Base-by-base conservation (phyloP, 1,284 basidiomycete species). In the Melampsora americana region DNA sequence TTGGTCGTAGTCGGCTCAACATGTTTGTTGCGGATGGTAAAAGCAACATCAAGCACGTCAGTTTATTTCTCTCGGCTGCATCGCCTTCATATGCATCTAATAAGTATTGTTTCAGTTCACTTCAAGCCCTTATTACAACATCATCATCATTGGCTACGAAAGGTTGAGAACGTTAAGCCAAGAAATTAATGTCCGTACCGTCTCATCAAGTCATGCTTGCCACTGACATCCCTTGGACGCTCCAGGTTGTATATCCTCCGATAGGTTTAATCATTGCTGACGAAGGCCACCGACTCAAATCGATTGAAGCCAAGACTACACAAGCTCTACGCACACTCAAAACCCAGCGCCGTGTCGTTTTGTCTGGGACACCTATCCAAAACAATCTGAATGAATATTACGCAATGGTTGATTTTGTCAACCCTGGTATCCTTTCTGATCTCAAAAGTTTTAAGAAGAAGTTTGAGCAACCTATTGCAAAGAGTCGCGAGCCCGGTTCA, bases 331-430 rank as follows among this genome's bases (percentile, higher is more conserved):
- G 85, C 70, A 93, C 92, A 1, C 86, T 75, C n/a, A 68, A 75
- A 50, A 75, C 72, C 16, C 59, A 46, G 14, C 65, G 72, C 7
- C 76, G 78, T 0, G 74, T 84, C 82, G 95, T 99, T 69, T 85
- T 99, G 2, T 95, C 95, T 0, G 96, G 96, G 23, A 99, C 96
- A 1, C 96, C 96, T 0, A 93, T 76, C 32, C 79, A 99, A 83
- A 99, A 99, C 83, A 93, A 98, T 82, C 85, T 99, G 23, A 87
- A 90, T 76, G 96, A 99, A 83, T 96, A 96, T 81, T 95, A 95
- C 83, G 88, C 94, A 5, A 98, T 98, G 94, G 92, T 92, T 14
- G 90, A 97, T 78, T 99, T 98, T 82, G 93, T 93, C 81, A 95
- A 95, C 82, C 95, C 94, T 23, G 91, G 91, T 26, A 83, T 96